These are phyloP conservation scores for Apophysomyces ossiformis DNA, from an alignment of 371 early-diverging fungal species.

Conservation along the genomic window DNA sequence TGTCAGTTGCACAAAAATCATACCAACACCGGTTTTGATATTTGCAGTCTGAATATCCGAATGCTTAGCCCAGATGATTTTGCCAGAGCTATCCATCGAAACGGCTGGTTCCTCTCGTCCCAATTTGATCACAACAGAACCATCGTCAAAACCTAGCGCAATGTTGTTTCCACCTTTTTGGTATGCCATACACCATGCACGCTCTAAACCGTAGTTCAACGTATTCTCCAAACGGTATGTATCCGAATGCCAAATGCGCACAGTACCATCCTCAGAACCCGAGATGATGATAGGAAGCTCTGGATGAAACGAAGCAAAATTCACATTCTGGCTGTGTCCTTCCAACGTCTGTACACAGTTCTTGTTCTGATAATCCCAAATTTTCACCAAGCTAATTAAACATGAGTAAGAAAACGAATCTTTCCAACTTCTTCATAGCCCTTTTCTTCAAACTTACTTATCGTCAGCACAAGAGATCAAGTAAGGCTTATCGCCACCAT, in stretches of 20 bases:
- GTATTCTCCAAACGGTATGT: conserved; percentile 96
- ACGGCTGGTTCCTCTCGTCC: conserved; percentile 97
- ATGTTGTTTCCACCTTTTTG: conserved; percentile 88
- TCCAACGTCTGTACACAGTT: conserved; percentile 96
- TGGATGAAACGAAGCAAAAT: conserved; percentile 95
- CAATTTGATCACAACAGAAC: conserved; percentile 91
- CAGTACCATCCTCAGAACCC: conserved; percentile 96
- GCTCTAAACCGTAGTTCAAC: conserved; percentile 95
- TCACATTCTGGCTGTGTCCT: conserved; percentile 98
- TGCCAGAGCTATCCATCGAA: conserved; percentile 95
- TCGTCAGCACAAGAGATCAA: conserved; percentile 93
- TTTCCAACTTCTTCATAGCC: conserved; percentile 30
- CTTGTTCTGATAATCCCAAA: conserved; percentile 99
- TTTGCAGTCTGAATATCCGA: conserved; percentile 95
- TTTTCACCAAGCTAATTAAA: conserved; percentile 73
- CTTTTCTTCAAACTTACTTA: conserved; percentile 46
- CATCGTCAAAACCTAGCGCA: conserved; percentile 96
- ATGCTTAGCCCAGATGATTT: conserved; percentile 98
- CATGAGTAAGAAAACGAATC: conserved; percentile 17
- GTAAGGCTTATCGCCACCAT: conserved; percentile 95
- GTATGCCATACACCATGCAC: conserved; percentile 94
- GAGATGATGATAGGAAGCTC: conserved; percentile 96
- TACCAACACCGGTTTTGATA: conserved; percentile 77
- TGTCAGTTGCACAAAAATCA: not conserved
- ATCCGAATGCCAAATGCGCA: conserved; percentile 97